These are phyloP conservation scores for Magnaporthiopsis incrustans DNA, from an alignment of 2,329 filamentous ascomycete species.

Conservation along the genomic window DNA sequence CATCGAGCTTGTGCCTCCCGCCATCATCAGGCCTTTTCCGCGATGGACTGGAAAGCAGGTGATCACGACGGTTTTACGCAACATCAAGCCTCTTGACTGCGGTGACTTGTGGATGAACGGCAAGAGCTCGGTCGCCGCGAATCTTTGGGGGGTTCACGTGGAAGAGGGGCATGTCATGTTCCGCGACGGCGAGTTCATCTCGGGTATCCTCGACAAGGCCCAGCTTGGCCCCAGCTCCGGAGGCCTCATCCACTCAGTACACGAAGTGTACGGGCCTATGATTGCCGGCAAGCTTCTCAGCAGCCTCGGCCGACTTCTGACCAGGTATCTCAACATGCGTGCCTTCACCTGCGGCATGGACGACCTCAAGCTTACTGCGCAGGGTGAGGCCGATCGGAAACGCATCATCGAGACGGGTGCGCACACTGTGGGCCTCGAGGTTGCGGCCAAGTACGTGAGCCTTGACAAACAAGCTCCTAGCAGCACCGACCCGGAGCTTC, in stretches of 20 bases:
- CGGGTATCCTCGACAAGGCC: slow-evolving; percentile 89
- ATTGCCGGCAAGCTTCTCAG: slow-evolving; percentile 82
- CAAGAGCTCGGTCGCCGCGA: slow-evolving; percentile 68
- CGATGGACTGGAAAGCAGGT: slow-evolving; percentile 97
- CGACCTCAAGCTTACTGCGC: slow-evolving; percentile 75
- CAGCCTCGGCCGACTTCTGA: slow-evolving; percentile 81
- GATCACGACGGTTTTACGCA: slow-evolving; percentile 85
- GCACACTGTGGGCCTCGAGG: slow-evolving; percentile 62
- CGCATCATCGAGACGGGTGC: slow-evolving; percentile 58
- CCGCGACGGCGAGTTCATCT: slow-evolving; percentile 78
- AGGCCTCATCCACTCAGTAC: slow-evolving; percentile 83
- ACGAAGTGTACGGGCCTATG: slow-evolving; percentile 86
- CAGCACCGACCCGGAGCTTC: slow-evolving; percentile 62
- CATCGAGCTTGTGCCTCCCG: slow-evolving; percentile 72
- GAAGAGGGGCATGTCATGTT: slow-evolving; percentile 81
- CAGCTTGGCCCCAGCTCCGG: slow-evolving; percentile 84
- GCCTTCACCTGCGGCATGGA: slow-evolving; percentile 98
- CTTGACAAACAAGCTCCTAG: slow-evolving; percentile 56
- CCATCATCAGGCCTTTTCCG: slow-evolving; percentile 70
- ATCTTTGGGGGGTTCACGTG: slow-evolving; percentile 66
- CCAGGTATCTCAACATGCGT: slow-evolving; percentile 83
- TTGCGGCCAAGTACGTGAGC: slow-evolving; percentile 83
- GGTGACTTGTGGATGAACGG: slow-evolving; percentile 72
- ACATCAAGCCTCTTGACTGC: slow-evolving; percentile 72
- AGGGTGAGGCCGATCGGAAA: slow-evolving; percentile 66